These are phyloP conservation scores for Lasiodiplodia sp. DNA, from an alignment of 2,329 filamentous ascomycete genomes.

Conservation along the genomic window DNA sequence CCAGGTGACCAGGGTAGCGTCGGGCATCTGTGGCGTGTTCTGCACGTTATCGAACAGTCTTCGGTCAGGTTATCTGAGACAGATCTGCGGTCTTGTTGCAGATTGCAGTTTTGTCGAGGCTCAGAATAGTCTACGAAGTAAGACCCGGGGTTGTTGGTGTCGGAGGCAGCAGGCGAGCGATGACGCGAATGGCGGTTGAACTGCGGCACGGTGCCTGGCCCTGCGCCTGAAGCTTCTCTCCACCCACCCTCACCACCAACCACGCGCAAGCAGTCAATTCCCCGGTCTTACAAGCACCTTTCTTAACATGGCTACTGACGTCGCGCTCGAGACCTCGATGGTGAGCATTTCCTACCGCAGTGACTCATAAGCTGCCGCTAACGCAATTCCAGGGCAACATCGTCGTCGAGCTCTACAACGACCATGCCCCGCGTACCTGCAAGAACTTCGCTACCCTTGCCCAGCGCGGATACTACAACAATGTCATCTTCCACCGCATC, in stretches of 20 bases:
- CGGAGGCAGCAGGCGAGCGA: conserved; percentile 2
- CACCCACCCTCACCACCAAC: not conserved
- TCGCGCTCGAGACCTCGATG: conserved; percentile 86
- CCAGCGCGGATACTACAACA: conserved; percentile 85
- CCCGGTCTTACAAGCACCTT: not conserved
- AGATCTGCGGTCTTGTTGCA: not conserved
- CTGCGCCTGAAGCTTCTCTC: not conserved
- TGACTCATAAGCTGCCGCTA: conserved; percentile 23
- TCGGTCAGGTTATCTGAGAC: not conserved
- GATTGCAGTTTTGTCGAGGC: not conserved
- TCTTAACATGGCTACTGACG: conserved; percentile 72
- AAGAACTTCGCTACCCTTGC: conserved; percentile 85
- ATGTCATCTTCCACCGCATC: conserved; percentile 87
- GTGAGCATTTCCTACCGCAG: conserved; percentile 54
- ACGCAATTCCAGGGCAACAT: conserved; percentile 71
- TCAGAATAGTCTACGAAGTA: not conserved
- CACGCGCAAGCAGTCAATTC: not conserved
- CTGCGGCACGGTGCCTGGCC: not conserved
- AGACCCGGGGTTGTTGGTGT: not conserved
- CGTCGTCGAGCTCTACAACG: conserved; percentile 85
- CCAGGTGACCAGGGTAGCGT: conserved; percentile 53
- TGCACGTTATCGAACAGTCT: not conserved
- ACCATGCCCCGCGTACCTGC: conserved; percentile 89
- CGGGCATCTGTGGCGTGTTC: not conserved
- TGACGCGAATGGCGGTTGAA: conserved; percentile 10